Percentiles rank a stretch among this genome's conserved stretches.
Evolutionary conservation across 1,284 basidiomycete genomes (phyloP).

Genomic region (Ganoderma resinaceum): DNA sequence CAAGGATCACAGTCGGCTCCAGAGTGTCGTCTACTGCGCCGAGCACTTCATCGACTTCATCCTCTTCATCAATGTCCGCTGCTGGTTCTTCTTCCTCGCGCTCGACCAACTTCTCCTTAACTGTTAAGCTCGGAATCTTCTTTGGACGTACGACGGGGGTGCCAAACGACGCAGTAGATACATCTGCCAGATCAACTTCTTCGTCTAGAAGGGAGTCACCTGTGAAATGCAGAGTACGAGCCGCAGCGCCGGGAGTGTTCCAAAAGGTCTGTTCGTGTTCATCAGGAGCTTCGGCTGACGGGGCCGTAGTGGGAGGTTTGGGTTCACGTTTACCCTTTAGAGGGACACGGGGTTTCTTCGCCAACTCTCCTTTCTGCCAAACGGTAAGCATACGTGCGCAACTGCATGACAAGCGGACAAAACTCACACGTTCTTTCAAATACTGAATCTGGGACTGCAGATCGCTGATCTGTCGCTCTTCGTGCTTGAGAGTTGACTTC

Average conservation of each 20-base stretch:
- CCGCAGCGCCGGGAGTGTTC: slow-evolving; percentile 62
- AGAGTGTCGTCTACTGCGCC: slow-evolving; percentile 19
- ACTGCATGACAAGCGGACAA: neutral
- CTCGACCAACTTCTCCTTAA: neutral
- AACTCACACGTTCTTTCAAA: slow-evolving; percentile 56
- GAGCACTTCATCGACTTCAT: slow-evolving; percentile 25
- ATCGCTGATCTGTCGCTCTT: slow-evolving; percentile 63
- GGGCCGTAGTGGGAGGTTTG: slow-evolving; percentile 29
- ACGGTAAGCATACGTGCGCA: neutral
- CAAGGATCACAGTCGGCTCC: slow-evolving; percentile 26
- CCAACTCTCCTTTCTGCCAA: slow-evolving; percentile 52
- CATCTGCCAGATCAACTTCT: slow-evolving; percentile 60
- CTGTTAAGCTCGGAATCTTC: neutral
- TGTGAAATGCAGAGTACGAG: slow-evolving; percentile 64
- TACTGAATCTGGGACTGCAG: slow-evolving; percentile 60
- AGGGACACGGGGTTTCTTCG: slow-evolving; percentile 34
- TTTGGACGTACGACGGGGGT: slow-evolving; percentile 45
- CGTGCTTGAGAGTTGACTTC: slow-evolving; percentile 54
- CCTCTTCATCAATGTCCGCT: slow-evolving; percentile 28
- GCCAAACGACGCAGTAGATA: slow-evolving; percentile 49
- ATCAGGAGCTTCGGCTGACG: slow-evolving; percentile 35
- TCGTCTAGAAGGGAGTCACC: slow-evolving; percentile 69
- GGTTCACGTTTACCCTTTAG: slow-evolving; percentile 26
- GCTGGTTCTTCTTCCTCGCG: slow-evolving; percentile 4
- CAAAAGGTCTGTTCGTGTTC: slow-evolving; percentile 62